These are phyloP conservation scores for Cucurbita maxima DNA, from an alignment of 306 rosid genomes.

Conservation along the genomic window DNA sequence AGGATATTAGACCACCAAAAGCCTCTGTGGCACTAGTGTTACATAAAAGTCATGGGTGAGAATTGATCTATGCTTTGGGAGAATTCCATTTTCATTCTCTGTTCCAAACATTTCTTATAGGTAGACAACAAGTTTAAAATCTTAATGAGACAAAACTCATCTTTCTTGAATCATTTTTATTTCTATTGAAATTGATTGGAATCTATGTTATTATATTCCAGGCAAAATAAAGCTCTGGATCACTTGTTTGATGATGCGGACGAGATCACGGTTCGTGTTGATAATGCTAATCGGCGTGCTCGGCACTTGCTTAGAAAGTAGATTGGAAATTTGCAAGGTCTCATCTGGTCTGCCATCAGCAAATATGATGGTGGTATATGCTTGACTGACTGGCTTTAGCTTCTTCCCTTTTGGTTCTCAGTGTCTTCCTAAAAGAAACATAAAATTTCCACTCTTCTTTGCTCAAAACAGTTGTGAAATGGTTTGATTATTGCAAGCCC, in stretches of 20 bases:
- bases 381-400: neutral
- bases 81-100: no score
- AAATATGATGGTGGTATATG: slow-evolving; percentile 3
- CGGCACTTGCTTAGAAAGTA: slow-evolving; percentile 72
- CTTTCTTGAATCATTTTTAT: no score
- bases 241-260: slow-evolving; percentile 43
- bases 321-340: slow-evolving; percentile 1
- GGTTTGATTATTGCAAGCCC: neutral
- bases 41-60: no score
- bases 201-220: slow-evolving; percentile 4
- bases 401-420: neutral
- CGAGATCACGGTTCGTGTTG: slow-evolving; percentile 41
- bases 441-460: neutral
- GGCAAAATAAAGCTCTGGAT: slow-evolving; percentile 55
- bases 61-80: no score
- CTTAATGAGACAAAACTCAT: no score
- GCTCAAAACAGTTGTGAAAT: neutral
- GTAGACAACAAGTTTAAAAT: no score
- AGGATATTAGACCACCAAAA: no score
- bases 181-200: neutral
- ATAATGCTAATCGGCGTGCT: slow-evolving; percentile 58
- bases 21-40: no score
- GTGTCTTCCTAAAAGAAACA: neutral
- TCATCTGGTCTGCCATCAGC: neutral
- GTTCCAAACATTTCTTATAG: no score